A percentile compares a stretch with the other conserved stretches of the same genome.
phyloP scores from a whole-genome alignment of 257 asterid species.

The Anisodus tanguticus region DNA sequence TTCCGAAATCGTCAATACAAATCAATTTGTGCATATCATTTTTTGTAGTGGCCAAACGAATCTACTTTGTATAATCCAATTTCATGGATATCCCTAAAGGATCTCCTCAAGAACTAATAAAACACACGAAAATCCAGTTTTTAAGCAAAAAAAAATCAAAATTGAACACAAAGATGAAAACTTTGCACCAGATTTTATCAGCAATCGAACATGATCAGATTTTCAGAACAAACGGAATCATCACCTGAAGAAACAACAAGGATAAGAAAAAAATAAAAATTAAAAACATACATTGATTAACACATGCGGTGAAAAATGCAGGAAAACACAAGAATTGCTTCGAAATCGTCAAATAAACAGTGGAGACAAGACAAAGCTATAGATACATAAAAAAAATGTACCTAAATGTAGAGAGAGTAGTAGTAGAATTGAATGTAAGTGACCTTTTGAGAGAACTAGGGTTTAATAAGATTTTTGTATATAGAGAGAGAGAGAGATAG shows the following conservation, averaged over 20 bases:
- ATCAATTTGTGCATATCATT: background rate
- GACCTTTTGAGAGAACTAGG: background rate
- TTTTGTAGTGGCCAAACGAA: background rate
- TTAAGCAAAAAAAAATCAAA: background rate
- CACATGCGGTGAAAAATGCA: background rate
- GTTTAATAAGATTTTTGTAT: background rate
- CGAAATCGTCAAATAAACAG: background rate
- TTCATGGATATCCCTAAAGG: background rate
- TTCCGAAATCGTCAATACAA: background rate
- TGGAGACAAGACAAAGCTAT: background rate
- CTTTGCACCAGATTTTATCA: background rate
- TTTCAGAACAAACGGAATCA: background rate
- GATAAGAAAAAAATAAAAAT: background rate
- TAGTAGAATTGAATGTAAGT: background rate
- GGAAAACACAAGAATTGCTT: background rate
- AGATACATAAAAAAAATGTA: background rate
- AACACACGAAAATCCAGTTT: background rate
- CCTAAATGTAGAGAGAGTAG: background rate
- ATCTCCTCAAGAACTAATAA: constrained; percentile 4
- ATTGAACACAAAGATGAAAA: background rate
- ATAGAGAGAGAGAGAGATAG: background rate
- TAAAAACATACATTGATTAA: background rate
- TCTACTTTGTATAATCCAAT: background rate
- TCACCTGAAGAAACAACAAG: background rate
- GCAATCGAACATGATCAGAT: background rate